Evolutionary conservation across 2,329 filamentous ascomycete species (phyloP), one percentile per base, ranked within the genome.

Genomic region (Cercospora sp.): DNA sequence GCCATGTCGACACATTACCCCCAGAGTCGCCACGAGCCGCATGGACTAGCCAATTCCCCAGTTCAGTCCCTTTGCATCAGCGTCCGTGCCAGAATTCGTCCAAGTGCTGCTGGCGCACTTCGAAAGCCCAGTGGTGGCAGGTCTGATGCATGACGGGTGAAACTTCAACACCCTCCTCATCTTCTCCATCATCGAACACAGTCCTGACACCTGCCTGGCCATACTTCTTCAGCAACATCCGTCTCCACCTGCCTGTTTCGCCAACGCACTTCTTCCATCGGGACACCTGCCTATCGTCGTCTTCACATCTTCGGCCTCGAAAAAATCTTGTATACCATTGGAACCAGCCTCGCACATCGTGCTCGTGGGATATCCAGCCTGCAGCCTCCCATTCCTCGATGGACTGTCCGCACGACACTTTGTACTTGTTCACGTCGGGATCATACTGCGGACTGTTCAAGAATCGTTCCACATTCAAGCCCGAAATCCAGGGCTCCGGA

Each of bases 131-230:
- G 72, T 87, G 85, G 73, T 85, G 83, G 69, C 84, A 86, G 5
- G 84, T 87, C 78, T 86, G 85, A 76, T 86, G 84, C 73, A 86
- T 82, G 1, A 86, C 85, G 0, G 84, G 85, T 76, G 84, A 86
- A 9, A 86, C 83, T 53, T 85, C 82, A 3, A 65, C 71, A 16
- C 26, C 72, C 9, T 80, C 82, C 16, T 80, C 81, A 9, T 79
- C 79, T 1, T 73, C 77, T 0, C 79, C 79, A 68, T 81, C 79
- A 67, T 84, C 83, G 36, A 81, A 83, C 10, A 87, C 84, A 65
- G 82, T 82, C 60, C 78, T 78, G 1, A 87, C 82, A 3, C 84
- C 83, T 70, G 79, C 74, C 62, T 76, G 70, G 28, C 82, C 74
- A 72, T 87, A 87, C 72, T 83, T 84, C 77, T 85, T 87, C 65